phyloP scores from a whole-genome alignment of 2,329 filamentous ascomycete species.

The Fusarium veterinarium region DNA sequence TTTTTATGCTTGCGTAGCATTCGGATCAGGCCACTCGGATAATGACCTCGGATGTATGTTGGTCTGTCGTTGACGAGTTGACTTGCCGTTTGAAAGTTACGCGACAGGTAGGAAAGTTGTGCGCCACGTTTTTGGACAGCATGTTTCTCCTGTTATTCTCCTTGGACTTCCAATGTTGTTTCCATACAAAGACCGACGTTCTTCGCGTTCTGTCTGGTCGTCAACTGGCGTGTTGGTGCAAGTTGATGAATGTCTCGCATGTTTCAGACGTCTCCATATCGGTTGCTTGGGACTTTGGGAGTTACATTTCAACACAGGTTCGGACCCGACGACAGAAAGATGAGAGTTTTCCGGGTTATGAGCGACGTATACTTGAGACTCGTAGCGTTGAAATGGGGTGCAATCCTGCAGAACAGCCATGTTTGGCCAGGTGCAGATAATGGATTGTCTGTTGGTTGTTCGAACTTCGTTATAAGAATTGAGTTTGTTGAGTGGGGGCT shows the following conservation, averaged over 20 bases:
- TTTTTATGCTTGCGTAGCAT: not conserved
- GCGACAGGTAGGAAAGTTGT: slow-evolving; percentile 5
- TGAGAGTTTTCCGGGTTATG: too few species aligned
- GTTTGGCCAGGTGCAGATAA: not conserved
- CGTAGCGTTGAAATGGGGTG: too few species aligned
- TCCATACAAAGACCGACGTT: not conserved
- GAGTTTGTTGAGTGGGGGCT: not conserved
- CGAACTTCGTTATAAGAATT: not conserved
- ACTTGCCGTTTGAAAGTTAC: slow-evolving; percentile 40
- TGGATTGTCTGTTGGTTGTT: not conserved
- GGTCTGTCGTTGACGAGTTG: not conserved
- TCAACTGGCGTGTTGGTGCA: not conserved
- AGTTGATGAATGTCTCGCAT: slow-evolving; percentile 16
- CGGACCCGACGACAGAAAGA: not conserved
- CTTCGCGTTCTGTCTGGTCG: not conserved
- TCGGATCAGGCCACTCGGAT: not conserved
- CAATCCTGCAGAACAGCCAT: not conserved
- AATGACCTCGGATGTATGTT: not conserved
- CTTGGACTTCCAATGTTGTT: not conserved
- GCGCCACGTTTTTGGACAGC: not conserved
- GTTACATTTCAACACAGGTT: not conserved
- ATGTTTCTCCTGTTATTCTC: not conserved
- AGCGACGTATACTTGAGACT: not conserved
- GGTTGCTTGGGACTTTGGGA: not conserved
- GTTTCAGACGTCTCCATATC: slow-evolving; percentile 6